phyloP scores from a whole-genome alignment of 2,329 filamentous ascomycete species.

The Curvularia sp. region DNA sequence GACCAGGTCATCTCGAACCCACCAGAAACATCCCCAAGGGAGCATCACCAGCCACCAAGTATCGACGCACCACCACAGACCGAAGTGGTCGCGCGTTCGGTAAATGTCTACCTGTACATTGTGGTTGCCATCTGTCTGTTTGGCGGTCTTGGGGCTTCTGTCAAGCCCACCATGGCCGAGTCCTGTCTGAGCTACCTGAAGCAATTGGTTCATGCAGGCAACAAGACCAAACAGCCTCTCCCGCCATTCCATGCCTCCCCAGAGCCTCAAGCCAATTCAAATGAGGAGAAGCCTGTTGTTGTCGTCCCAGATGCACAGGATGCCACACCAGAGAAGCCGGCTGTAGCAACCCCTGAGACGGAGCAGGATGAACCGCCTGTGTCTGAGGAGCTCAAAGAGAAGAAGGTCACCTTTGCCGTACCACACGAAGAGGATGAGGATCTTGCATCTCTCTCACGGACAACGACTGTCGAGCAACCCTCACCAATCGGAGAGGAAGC shows the following conservation, averaged over 20 bases:
- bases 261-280: conserved; percentile 8
- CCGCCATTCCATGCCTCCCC: conserved; percentile 17
- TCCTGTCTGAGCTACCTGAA: conserved; percentile 27
- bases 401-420: conserved; percentile 45
- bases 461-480: conserved; percentile 43
- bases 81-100: conserved; percentile 23
- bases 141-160: conserved; percentile 21
- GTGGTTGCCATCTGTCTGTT: conserved; percentile 23
- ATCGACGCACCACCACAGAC: conserved; percentile 32
- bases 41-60: conserved; percentile 22
- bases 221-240: conserved; percentile 16
- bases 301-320: conserved; percentile 13
- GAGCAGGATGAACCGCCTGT: conserved; percentile 11
- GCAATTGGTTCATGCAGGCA: conserved; percentile 20
- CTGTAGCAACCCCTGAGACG: conserved; percentile 14
- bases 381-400: conserved; percentile 37
- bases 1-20: conserved; percentile 31
- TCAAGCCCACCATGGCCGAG: conserved; percentile 23
- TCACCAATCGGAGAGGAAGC: conserved; percentile 29
- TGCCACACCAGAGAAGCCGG: conserved; percentile 8
- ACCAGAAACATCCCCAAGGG: conserved; percentile 30
- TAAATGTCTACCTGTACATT: conserved; percentile 15
- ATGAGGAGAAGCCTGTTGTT: conserved; percentile 10
- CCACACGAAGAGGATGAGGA: conserved; percentile 45
- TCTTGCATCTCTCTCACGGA: conserved; percentile 43